These are phyloP conservation scores for Prototheca wickerhamii DNA, from an alignment of 163 green algal species.

Conservation along the genomic window DNA sequence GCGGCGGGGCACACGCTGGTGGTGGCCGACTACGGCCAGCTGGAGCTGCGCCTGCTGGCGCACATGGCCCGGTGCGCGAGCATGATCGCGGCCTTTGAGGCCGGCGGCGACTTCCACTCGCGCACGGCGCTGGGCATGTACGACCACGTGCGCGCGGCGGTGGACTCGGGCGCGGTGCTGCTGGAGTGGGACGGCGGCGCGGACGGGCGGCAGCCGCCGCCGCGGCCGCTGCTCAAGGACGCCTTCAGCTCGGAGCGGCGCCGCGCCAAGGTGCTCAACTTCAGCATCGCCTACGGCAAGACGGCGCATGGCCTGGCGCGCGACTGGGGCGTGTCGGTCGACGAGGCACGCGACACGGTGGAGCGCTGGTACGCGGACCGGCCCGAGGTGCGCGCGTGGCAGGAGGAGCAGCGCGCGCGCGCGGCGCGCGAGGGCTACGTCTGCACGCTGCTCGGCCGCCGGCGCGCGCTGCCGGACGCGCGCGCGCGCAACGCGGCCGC, in stretches of 20 bases:
- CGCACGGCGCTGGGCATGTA: slow-evolving; percentile 95
- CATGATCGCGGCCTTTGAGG: slow-evolving; percentile 79
- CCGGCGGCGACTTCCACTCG: slow-evolving; percentile 94
- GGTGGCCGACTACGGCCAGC: slow-evolving; percentile 96
- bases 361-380: slow-evolving; percentile 73
- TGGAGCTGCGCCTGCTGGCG: slow-evolving; percentile 95
- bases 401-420: slow-evolving; percentile 43
- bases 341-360: slow-evolving; percentile 87
- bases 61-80: slow-evolving; percentile 83
- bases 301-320: slow-evolving; percentile 85
- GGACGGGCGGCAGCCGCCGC: slow-evolving; percentile 20
- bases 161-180: slow-evolving; percentile 45
- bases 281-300: slow-evolving; percentile 98
- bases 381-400: slow-evolving; percentile 75
- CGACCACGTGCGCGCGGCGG: slow-evolving; percentile 78
- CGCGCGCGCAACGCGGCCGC: slow-evolving; percentile 21
- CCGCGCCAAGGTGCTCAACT: slow-evolving; percentile 91
- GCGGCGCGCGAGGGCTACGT: slow-evolving; percentile 39
- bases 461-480: slow-evolving; percentile 66
- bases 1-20: slow-evolving; percentile 54
- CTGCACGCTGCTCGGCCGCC: slow-evolving; percentile 77
- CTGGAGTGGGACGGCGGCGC: slow-evolving; percentile 65
- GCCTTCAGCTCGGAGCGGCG: slow-evolving; percentile 73
- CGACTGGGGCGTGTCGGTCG: slow-evolving; percentile 72
- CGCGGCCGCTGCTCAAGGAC: slow-evolving; percentile 82